Percentiles rank a stretch among this genome's conserved stretches.
These are phyloP conservation scores for Colletotrichum tofieldiae DNA, from an alignment of 2,329 filamentous ascomycete species.

Conservation along the genomic window DNA sequence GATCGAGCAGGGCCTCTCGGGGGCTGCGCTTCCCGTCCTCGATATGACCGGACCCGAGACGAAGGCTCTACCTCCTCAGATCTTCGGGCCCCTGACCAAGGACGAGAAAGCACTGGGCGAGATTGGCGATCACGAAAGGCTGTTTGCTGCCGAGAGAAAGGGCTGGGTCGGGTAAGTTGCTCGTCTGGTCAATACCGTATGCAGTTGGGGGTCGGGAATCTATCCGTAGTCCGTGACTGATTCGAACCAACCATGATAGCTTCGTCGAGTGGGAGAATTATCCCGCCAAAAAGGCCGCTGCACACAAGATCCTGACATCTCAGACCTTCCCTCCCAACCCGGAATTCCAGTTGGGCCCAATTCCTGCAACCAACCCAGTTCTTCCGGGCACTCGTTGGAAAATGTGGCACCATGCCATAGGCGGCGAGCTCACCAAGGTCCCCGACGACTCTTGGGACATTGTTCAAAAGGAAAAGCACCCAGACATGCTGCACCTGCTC, in stretches of 20 bases:
- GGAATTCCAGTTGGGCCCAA: slow-evolving; percentile 69
- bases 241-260: slow-evolving; percentile 46
- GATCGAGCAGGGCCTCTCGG: slow-evolving; percentile 67
- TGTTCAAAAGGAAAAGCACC: slow-evolving; percentile 71
- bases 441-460: slow-evolving; percentile 72
- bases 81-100: slow-evolving; percentile 52
- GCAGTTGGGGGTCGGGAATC: background rate
- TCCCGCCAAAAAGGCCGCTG: slow-evolving; percentile 76
- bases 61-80: slow-evolving; percentile 48
- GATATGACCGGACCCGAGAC: slow-evolving; percentile 61
- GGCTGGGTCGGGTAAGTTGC: slow-evolving; percentile 53
- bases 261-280: slow-evolving; percentile 82
- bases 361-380: slow-evolving; percentile 72
- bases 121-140: slow-evolving; percentile 54
- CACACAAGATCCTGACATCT: slow-evolving; percentile 63
- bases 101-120: slow-evolving; percentile 59
- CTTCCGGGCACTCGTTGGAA: slow-evolving; percentile 72
- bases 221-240: background rate
- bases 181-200: background rate
- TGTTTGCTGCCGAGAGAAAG: slow-evolving; percentile 49
- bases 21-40: slow-evolving; percentile 61
- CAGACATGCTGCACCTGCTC: slow-evolving; percentile 74
- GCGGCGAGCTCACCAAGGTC: slow-evolving; percentile 57
- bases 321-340: slow-evolving; percentile 56
- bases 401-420: slow-evolving; percentile 68